Evolutionary conservation across 148 eudicot genomes (phyloP), one percentile per base, ranked within the genome.

Genomic region (Camellia granthamiana): DNA sequence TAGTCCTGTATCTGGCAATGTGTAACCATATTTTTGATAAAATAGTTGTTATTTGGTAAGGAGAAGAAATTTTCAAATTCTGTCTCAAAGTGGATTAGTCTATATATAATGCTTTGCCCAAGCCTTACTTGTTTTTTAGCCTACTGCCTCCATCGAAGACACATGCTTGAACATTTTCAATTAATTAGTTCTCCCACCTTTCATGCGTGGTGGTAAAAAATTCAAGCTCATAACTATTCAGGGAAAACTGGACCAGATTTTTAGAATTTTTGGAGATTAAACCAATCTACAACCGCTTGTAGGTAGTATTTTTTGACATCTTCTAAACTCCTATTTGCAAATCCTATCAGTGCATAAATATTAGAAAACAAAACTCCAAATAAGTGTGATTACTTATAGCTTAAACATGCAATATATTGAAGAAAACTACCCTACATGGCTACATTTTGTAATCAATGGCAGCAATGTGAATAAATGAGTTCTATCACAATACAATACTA

Each of bases 381-480:
- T 12, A 63, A 69, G 23, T 46, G 47, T 58, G 46, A 58, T 5
- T 47, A 10, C 23, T 69, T 21, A 16, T 42, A 13, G 15, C 42
- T 72, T 56, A 69, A 66, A 66, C 42, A 49, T 7, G 18, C 18
- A 66, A 8, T 46, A 74, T 60, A 19, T 52, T 9, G 5, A 75
- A 7, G 42, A 60, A 69, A 81, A 47, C 8, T 21, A 18, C 18
- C 60, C 38, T 16, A 9, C 58, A 55, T 19, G 44, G 64, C 6
- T 54, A 13, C 42, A 55, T 19, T 14, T 44, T 44, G n/a, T 19
- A 65, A 12, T 54, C 21, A 11, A 55, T 10, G 5, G 61, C 51
- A 74, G 69, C 72, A 74, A 71, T 59, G 56, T 7, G n/a, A 81
- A 38, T 10, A 69, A 77, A 64, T n/a, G 60, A 18, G 42, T 23